A percentile compares a stretch with the other conserved stretches of the same genome.
These are phyloP conservation scores for Phialophora chinensis DNA, from an alignment of 2,329 filamentous ascomycete species.

Conservation along the genomic window DNA sequence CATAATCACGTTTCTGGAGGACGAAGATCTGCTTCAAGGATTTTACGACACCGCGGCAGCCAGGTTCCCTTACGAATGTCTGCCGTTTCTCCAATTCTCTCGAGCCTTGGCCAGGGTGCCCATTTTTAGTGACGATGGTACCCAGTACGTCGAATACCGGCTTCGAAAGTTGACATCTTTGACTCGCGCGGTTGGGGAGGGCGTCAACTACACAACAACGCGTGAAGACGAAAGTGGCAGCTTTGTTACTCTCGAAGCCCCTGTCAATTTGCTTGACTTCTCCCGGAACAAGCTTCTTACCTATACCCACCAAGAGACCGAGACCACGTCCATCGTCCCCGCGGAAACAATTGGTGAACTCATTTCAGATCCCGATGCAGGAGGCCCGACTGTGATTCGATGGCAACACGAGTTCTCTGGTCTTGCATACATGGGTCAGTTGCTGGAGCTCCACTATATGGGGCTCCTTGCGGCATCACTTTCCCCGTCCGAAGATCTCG, in stretches of 20 bases:
- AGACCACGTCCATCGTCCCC: constrained; percentile 29
- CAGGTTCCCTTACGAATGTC: constrained; percentile 84
- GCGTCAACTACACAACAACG: constrained; percentile 77
- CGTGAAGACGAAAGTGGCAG: constrained; percentile 88
- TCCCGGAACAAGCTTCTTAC: constrained; percentile 40
- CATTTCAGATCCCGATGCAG: constrained; percentile 78
- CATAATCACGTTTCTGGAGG: constrained; percentile 61
- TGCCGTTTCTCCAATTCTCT: constrained; percentile 76
- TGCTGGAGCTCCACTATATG: constrained; percentile 58
- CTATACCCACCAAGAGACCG: constrained; percentile 38
- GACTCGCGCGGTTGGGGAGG: constrained; percentile 74
- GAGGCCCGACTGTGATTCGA: constrained; percentile 70
- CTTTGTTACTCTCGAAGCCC: constrained; percentile 68
- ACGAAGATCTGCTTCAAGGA: constrained; percentile 61
- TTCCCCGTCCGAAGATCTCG: constrained; percentile 57
- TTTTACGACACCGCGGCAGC: constrained; percentile 72
- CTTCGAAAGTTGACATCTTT: constrained; percentile 74
- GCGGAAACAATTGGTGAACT: constrained; percentile 60
- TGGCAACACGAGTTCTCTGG: constrained; percentile 79
- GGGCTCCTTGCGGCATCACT: constrained; percentile 56
- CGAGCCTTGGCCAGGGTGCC: constrained; percentile 64
- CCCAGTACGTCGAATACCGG: constrained; percentile 64
- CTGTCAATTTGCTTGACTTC: constrained; percentile 58
- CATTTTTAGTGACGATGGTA: constrained; percentile 53
- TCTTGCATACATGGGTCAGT: constrained; percentile 77